Conservation (phyloP, 352 stramenopile genomes). For the Pythium apleroticum region DNA sequence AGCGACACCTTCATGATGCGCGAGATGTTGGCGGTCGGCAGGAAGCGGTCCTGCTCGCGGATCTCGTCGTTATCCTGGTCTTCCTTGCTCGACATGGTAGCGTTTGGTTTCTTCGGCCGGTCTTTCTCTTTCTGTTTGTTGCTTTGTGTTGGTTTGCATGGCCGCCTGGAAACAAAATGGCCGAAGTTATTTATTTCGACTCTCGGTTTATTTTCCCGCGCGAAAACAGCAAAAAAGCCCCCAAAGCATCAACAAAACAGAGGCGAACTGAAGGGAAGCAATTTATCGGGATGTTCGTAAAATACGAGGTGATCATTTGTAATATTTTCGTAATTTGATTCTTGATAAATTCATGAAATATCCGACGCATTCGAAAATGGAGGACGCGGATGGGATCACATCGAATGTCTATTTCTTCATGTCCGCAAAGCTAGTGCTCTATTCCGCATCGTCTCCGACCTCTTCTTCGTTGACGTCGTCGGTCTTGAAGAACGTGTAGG, state of each 20-base stretch:
- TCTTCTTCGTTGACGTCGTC: conserved; percentile 93
- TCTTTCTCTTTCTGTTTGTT: conserved; percentile 8
- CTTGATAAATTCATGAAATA: not conserved
- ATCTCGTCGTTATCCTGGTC: conserved; percentile 91
- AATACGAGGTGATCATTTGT: not conserved
- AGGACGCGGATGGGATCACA: not conserved
- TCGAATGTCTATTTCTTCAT: not conserved
- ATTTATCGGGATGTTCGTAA: conserved; percentile 1
- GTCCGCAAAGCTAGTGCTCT: not conserved
- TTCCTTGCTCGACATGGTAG: conserved; percentile 73
- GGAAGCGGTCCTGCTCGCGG: conserved; percentile 96
- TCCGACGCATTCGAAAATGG: not conserved
- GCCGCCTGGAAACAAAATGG: not conserved
- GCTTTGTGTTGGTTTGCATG: conserved; percentile 17
- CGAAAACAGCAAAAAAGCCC: conserved; percentile 2
- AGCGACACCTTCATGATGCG: conserved; percentile 99
- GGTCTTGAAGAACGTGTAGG: conserved; percentile 98
- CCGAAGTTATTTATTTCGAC: conserved; percentile 14
- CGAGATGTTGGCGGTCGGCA: conserved; percentile 99
- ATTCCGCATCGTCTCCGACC: conserved; percentile 69
- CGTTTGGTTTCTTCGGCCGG: not conserved
- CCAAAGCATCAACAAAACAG: not conserved
- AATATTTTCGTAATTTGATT: conserved; percentile 6
- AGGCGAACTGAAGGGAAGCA: not conserved
- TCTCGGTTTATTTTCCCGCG: conserved; percentile 8